A percentile compares a stretch with the other conserved stretches of the same genome.
phyloP scores from a whole-genome alignment of 2,329 filamentous ascomycete genomes.

The Tothia fuscella region DNA sequence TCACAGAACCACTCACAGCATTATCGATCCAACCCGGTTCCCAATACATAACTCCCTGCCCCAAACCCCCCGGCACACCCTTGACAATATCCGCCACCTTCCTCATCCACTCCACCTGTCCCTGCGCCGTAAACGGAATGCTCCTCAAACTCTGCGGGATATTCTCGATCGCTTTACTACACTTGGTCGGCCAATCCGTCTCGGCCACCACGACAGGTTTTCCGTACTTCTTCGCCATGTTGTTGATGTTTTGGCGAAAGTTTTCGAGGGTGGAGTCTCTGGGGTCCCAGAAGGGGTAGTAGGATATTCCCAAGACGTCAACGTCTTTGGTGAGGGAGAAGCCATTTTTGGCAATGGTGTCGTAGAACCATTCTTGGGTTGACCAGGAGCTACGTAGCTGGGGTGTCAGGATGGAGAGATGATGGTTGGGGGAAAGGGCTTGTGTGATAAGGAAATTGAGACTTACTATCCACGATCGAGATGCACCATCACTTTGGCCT shows the following conservation, averaged over 20 bases:
- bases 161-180: conserved; percentile 36
- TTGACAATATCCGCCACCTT: conserved; percentile 45
- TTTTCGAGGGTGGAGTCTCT: conserved; percentile 43
- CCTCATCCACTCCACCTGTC: conserved; percentile 51
- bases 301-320: conserved; percentile 61
- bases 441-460: too few relatives aligned
- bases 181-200: conserved; percentile 56
- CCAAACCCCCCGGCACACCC: conserved; percentile 38
- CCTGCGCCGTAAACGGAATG: conserved; percentile 51
- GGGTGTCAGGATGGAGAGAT: not conserved
- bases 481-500: conserved; percentile 62
- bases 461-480: conserved; percentile 66
- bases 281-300: conserved; percentile 59
- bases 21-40: conserved; percentile 62
- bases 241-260: conserved; percentile 43
- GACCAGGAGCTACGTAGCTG: too few relatives aligned
- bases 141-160: conserved; percentile 49
- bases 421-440: not conserved
- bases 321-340: conserved; percentile 44
- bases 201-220: conserved; percentile 61
- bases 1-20: conserved; percentile 23
- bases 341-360: conserved; percentile 41
- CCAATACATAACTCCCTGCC: conserved; percentile 57
- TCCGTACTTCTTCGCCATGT: conserved; percentile 48
- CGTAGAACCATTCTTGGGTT: conserved; percentile 55